Percentiles rank a stretch among this genome's conserved stretches.
Conservation (phyloP, 73 alveolate genomes). For the Tetrahymena malaccensis region DNA sequence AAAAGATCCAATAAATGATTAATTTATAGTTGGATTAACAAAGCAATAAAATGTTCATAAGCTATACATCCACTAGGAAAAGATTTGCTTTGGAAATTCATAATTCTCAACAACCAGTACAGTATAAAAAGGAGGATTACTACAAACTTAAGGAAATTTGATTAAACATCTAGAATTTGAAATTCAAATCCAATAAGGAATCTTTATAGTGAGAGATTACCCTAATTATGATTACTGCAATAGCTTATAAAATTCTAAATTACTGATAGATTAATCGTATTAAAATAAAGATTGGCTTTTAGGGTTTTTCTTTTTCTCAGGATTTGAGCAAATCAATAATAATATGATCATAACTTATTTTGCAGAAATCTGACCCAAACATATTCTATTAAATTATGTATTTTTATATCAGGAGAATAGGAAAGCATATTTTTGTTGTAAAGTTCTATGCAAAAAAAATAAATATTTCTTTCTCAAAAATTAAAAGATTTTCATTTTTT, state of each 20-base stretch:
- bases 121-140: neutral
- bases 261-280: neutral
- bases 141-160: neutral
- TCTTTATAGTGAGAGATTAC: neutral
- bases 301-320: neutral
- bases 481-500: no score
- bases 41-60: neutral
- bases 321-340: neutral
- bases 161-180: neutral
- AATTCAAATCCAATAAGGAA: neutral
- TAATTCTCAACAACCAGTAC: neutral
- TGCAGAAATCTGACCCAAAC: neutral
- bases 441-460: no score
- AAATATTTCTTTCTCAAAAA: no score
- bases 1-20: neutral
- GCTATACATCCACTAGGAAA: neutral
- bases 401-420: no score
- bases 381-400: neutral
- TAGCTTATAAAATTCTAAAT: neutral
- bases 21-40: neutral
- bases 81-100: neutral
- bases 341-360: neutral
- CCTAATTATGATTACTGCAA: neutral
- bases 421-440: no score
- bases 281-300: neutral